Base-by-base conservation (phyloP, 768 basidiomycete species). In the Exsudoporus frostii region DNA sequence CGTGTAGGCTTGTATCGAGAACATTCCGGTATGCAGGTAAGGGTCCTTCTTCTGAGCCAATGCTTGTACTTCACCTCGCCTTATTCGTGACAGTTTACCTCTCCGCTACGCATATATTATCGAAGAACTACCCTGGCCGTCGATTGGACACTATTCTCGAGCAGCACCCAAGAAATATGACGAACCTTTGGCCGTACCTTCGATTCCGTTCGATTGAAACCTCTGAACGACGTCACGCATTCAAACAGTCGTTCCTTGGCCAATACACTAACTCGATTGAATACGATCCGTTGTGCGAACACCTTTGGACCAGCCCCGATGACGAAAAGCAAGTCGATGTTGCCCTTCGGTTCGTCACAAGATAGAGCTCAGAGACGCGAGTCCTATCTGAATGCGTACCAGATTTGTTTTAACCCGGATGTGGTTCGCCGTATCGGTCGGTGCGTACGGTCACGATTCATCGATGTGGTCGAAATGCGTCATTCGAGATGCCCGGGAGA, bases 121-220 rank as follows among this genome's bases (percentile, higher is more conserved):
- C 46, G 15, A 71, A 67, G 22, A 51, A 73, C 15, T 88, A 79
- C 60, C 40, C 72, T 22, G 88, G 88, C 8, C 58, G 55, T 24
- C 79, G 86, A 41, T 68, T 83, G 39, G 68, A 71, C 17, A 33
- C 56, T 1, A 47, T 82, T 7, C 54, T 80, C 44, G 53, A 68
- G 41, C 63, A 65, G 11, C 70, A 79, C 58, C 66, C 78, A 15
- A 67, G 53, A 20, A 75, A 72, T 17, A 82, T 76, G 69, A 80
- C 76, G 1, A 82, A 90, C 57, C 73, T 85, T 63, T 91, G 89
- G 89, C 86, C 88, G 7, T 90, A 90, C 64, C 74, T 89, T 32
- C 68, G 67, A 25, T 61, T 71, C 20, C 79, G 88, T n/a, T 60
- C 73, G 52, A 55, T 60, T 13, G 85, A 88, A 64, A 59, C 65